phyloP scores from a whole-genome alignment of 1,139 yeast genomes.

The Pneumocystis jirovecii region DNA sequence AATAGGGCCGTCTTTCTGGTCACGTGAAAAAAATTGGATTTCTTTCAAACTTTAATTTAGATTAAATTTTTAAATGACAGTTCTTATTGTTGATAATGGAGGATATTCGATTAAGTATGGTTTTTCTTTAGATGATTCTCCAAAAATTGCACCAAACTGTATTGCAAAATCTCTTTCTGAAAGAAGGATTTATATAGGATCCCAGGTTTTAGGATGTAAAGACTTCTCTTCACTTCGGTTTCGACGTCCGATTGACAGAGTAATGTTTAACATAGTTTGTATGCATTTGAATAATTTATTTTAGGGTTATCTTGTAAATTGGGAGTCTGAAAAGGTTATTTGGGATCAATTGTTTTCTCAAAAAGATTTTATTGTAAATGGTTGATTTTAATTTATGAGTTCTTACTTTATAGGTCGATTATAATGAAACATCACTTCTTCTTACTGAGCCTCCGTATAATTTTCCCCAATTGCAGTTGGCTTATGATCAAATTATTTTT shows the following conservation, averaged over 20 bases:
- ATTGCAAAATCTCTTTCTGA: slow-evolving; percentile 56
- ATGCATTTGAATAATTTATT: neutral
- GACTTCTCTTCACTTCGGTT: slow-evolving; percentile 64
- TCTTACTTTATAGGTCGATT: slow-evolving; percentile 1
- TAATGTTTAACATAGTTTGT: neutral
- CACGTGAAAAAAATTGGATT: neutral
- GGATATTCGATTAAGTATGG: slow-evolving; percentile 75
- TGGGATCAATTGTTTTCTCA: slow-evolving; percentile 63
- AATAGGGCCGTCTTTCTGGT: neutral
- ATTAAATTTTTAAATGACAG: neutral
- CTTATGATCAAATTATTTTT: slow-evolving; percentile 81
- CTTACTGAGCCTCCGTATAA: slow-evolving; percentile 72
- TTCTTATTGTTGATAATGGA: slow-evolving; percentile 64
- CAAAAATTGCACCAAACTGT: slow-evolving; percentile 40
- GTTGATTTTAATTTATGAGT: neutral
- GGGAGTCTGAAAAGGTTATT: slow-evolving; percentile 84
- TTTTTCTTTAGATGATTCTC: slow-evolving; percentile 26
- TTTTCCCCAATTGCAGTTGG: slow-evolving; percentile 65
- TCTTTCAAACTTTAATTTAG: neutral
- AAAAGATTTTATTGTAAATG: slow-evolving; percentile 3
- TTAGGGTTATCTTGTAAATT: slow-evolving; percentile 64
- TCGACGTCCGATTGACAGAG: slow-evolving; percentile 69
- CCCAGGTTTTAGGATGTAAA: slow-evolving; percentile 45
- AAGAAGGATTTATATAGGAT: slow-evolving; percentile 58
- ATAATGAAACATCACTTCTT: slow-evolving; percentile 34